Conservation (phyloP, 2,329 filamentous ascomycete genomes). For the Didymella pomorum region DNA sequence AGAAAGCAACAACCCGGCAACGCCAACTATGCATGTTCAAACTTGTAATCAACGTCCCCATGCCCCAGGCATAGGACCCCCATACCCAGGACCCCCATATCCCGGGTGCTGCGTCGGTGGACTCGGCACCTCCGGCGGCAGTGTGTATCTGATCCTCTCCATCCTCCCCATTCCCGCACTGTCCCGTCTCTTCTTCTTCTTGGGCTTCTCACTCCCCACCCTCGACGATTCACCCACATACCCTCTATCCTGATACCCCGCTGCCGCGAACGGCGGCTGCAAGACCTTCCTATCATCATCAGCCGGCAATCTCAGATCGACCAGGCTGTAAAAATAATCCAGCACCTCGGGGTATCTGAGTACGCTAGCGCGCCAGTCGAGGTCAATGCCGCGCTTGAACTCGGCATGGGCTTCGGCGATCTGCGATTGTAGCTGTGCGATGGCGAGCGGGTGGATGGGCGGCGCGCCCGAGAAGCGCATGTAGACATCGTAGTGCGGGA, state of each 20-base stretch:
- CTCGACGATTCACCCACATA: too few species aligned
- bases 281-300: constrained; percentile 56
- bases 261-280: constrained; percentile 51
- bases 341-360: constrained; percentile 80
- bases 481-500: constrained; percentile 58
- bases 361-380: constrained; percentile 79
- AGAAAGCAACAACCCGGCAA: background rate
- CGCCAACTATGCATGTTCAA: constrained; percentile 23
- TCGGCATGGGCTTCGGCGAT: constrained; percentile 70
- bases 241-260: constrained; percentile 49
- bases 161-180: constrained; percentile 36
- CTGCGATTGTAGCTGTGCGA: constrained; percentile 57
- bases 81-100: constrained; percentile 15
- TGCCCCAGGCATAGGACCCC: constrained; percentile 34
- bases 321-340: constrained; percentile 78
- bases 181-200: constrained; percentile 47
- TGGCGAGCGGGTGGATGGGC: constrained; percentile 52
- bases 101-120: constrained; percentile 45
- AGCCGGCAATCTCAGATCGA: constrained; percentile 69
- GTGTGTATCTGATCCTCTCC: constrained; percentile 34
- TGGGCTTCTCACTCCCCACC: constrained; percentile 42
- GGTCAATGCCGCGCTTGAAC: constrained; percentile 77
- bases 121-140: constrained; percentile 44
- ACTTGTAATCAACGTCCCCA: background rate
- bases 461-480: constrained; percentile 56